Base-by-base conservation (phyloP, 257 asterid species). In the Salvia rosmarinus region DNA sequence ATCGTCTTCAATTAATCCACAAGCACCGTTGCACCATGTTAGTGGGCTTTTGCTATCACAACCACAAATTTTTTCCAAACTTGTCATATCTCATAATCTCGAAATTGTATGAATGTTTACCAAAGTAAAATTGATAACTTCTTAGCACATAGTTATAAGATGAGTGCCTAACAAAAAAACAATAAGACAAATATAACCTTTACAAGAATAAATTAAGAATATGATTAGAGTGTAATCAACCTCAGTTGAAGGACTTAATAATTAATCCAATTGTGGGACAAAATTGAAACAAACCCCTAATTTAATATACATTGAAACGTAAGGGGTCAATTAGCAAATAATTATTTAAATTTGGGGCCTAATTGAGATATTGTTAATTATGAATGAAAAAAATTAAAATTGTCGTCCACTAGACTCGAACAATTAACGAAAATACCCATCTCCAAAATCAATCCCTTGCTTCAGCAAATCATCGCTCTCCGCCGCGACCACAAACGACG, bases 351-450 rank as follows among this genome's bases (percentile, higher is more conserved):
- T 19, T 0, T 12, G 28, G 55, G 70, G 30, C 35, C 7, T 12
- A 52, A 37, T 14, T 57, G 32, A 20, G n/a, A 54, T 19, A 65
- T 6, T 10, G 28, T 40, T 20, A 30, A 25, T 1, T 54, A 23
- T 17, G 9, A 8, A 23, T 17, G 9, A 8, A 5, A 14, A 12
- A 37, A 56, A 0, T 9, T 9, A 35, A 68, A 39, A 56, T 62
- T 75, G 47, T 19, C 44, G 75, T 69, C 54, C 71, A 44, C 55
- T 9, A 37, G 51, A 39, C 8, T 28, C 60, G 1, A 47, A 65
- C 54, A 64, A 74, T 77, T 70, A 70, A 60, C 80, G 72, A 75
- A 73, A 75, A 43, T 46, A 32, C 75, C 74, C 59, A 32, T 58
- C 46, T 25, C 60, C 71, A 49, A 56, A 62, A 71, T 68, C 71